Evolutionary conservation across 768 basidiomycete species (phyloP), one percentile per base, ranked within the genome.

Genomic region (Rhizopogon vinicolor): DNA sequence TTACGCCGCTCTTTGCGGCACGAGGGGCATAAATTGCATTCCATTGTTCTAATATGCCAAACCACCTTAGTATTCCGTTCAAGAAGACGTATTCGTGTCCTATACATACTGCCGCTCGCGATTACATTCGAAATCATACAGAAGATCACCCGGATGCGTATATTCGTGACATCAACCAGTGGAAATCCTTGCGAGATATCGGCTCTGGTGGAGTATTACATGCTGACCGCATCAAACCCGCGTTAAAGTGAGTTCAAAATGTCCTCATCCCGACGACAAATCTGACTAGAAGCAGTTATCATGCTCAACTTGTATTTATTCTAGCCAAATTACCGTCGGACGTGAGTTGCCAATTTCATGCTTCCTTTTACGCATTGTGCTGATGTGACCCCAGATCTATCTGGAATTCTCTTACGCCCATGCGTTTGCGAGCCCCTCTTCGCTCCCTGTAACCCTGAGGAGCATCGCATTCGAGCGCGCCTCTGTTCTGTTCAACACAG

Each of bases 81-180:
- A 93, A 93, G 73, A 83, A 74, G 67, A 82, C 89, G 0, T 82
- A 81, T 54, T 65, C 74, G 1, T 63, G 84, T 42, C 75, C 81
- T 39, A 73, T 93, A 59, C 78, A 77, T 28, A 70, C 76, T 19
- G 68, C 82, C 1, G 76, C 85, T 1, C 79, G 84, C 39, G 75
- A 75, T 41, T 92, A 92, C 68, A 85, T 96, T 31, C 74, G 76
- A n/a, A 62, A 80, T 40, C 81, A 87, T 66, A 76, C 78, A 2
- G 85, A 86, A 28, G 81, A 84, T 35, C 90, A 94, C 63, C 92
- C 93, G 2, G 92, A 95, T 61, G 85, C 86, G 25, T 94, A 92
- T 75, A 85, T 76, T 65, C 77, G 77, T 64, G 95, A 97, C 67
- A 83, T 95, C 48, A 78, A 76, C 5, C 68, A 70, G 39, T 92